A percentile compares a stretch with the other conserved stretches of the same genome.
Conservation (phyloP, 176 grass and related monocot genomes). For the Juncus inflexus region DNA sequence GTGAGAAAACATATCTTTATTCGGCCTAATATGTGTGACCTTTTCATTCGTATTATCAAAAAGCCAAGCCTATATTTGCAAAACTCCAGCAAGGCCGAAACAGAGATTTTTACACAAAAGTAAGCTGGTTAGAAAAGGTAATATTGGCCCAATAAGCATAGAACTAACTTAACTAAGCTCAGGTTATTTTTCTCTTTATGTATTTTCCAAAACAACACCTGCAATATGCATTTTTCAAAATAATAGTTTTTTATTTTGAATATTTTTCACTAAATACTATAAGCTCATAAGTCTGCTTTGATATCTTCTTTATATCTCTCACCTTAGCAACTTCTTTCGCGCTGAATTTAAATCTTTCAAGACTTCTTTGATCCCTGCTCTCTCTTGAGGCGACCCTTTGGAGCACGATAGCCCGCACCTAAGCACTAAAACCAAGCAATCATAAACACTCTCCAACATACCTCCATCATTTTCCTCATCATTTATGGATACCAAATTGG, state of each 20-base stretch:
- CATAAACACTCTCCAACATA: neutral
- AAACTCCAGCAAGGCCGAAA: neutral
- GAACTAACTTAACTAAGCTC: neutral
- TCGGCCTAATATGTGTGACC: too few relatives aligned
- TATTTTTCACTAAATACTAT: too few relatives aligned
- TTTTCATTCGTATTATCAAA: too few relatives aligned
- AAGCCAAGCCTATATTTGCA: too few relatives aligned
- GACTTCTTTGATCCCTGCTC: neutral
- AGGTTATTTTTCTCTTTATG: neutral
- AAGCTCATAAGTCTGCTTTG: too few relatives aligned
- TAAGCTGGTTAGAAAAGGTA: too few relatives aligned
- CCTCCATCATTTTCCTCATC: too few relatives aligned
- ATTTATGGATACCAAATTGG: neutral
- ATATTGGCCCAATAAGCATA: too few relatives aligned
- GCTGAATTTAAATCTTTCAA: conserved; percentile 9
- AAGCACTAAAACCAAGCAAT: neutral
- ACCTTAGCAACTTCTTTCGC: neutral
- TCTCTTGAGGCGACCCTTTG: neutral
- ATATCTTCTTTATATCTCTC: neutral
- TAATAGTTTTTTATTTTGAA: too few relatives aligned
- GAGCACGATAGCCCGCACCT: neutral
- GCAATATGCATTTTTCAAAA: too few relatives aligned
- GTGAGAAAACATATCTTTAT: too few relatives aligned
- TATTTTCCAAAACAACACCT: too few relatives aligned
- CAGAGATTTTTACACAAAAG: neutral